Evolutionary conservation across 202 grass and related monocot species (phyloP).

Genomic region (Digitaria exilis): DNA sequence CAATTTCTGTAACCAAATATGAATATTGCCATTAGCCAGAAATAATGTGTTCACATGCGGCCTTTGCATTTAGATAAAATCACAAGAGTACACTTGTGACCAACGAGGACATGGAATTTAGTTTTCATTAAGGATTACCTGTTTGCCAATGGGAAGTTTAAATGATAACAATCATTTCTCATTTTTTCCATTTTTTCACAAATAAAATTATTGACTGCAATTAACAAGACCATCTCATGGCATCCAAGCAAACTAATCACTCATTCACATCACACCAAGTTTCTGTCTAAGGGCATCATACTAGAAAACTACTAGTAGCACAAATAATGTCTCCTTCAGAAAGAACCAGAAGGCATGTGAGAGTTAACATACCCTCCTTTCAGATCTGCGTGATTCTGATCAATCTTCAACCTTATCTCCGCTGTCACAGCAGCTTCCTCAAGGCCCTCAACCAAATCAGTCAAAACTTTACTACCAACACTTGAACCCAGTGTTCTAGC

Average conservation of each 20-base stretch:
- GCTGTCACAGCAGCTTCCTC: conserved; percentile 73
- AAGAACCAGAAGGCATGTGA: conserved; percentile 4
- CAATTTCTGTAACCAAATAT: neutral
- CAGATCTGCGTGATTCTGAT: conserved; percentile 84
- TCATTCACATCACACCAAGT: neutral
- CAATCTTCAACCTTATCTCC: conserved; percentile 95
- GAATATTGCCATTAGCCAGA: neutral
- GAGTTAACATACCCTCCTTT: conserved; percentile 77
- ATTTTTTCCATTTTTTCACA: neutral
- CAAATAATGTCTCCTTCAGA: neutral
- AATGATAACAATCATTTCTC: neutral
- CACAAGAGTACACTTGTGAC: neutral
- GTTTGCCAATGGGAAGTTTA: conserved; percentile 12
- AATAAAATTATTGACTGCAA: neutral
- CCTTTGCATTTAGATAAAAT: conserved; percentile 8
- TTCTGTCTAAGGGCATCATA: neutral
- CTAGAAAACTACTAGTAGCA: neutral
- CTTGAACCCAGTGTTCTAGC: conserved; percentile 67
- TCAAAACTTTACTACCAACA: conserved; percentile 72
- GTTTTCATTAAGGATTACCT: neutral
- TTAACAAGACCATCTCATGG: neutral
- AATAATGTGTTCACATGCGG: neutral
- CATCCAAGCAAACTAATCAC: neutral
- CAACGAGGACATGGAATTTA: conserved; percentile 6
- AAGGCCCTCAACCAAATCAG: conserved; percentile 83